Conservation (phyloP, 2,329 filamentous ascomycete species). For the Acarospora socialis region DNA sequence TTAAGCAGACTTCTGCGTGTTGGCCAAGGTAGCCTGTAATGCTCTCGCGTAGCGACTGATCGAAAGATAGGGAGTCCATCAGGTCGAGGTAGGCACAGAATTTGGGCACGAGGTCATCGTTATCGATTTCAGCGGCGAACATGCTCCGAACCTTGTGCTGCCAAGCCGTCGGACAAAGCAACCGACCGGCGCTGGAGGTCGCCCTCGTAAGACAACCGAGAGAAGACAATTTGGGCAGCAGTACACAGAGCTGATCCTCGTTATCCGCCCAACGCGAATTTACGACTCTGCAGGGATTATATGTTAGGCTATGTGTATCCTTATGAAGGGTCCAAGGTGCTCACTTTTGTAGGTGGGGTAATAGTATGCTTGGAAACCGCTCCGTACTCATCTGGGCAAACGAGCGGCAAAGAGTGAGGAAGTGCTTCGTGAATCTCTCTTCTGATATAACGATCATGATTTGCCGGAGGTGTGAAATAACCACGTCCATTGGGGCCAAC, state of each 20-base stretch:
- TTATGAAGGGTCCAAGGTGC: conserved; percentile 2
- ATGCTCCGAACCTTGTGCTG: conserved; percentile 58
- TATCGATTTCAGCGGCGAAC: conserved; percentile 36
- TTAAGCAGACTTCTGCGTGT: neutral
- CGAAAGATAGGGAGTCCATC: conserved; percentile 39
- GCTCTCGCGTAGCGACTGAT: no score
- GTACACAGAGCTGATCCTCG: conserved; percentile 53
- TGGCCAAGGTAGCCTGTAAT: no score
- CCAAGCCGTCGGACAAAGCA: conserved; percentile 38
- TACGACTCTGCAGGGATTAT: conserved; percentile 47
- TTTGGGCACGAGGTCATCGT: conserved; percentile 49
- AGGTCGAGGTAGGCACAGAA: conserved; percentile 54
- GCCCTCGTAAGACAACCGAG: conserved; percentile 38
- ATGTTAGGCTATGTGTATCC: conserved; percentile 13
- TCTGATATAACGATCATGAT: conserved; percentile 52
- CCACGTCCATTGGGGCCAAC: conserved; percentile 61
- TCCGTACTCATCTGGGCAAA: conserved; percentile 59
- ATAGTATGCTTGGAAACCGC: conserved; percentile 64
- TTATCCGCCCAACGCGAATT: conserved; percentile 55
- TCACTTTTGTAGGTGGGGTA: conserved; percentile 68
- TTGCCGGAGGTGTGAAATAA: conserved; percentile 54
- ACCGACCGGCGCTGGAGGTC: conserved; percentile 24
- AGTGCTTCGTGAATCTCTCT: conserved; percentile 54
- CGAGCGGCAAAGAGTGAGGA: conserved; percentile 73
- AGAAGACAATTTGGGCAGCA: conserved; percentile 47